phyloP scores from a whole-genome alignment of 2,329 filamentous ascomycete species.

The Macrophomina tecta region DNA sequence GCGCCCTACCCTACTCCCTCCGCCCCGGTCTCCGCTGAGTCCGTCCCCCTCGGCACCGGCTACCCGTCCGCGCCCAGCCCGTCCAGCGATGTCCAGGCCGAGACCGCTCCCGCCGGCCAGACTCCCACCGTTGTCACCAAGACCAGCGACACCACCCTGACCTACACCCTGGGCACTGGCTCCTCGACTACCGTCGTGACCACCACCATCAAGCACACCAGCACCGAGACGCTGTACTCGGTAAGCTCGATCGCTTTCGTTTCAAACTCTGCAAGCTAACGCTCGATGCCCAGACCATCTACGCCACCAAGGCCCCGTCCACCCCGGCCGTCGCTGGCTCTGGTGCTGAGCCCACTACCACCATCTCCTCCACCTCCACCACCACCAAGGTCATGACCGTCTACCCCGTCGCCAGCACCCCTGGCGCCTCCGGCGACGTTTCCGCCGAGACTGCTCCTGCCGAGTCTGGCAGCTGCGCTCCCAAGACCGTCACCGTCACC shows the following conservation, averaged over 20 bases:
- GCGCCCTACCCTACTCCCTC: conserved; percentile 24
- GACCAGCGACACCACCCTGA: conserved; percentile 24
- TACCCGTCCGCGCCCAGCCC: conserved; percentile 19
- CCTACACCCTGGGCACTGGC: conserved; percentile 48
- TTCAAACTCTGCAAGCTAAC: neutral
- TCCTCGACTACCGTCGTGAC: conserved; percentile 54
- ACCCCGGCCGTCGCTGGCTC: conserved; percentile 22
- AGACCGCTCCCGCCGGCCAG: conserved; percentile 28
- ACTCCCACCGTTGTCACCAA: conserved; percentile 23
- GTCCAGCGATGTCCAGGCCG: conserved; percentile 12
- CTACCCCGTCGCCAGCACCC: conserved; percentile 33
- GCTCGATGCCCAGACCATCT: conserved; percentile 20
- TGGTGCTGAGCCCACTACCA: conserved; percentile 35
- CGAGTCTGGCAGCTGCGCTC: conserved; percentile 32
- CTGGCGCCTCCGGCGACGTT: conserved; percentile 21
- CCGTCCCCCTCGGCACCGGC: conserved; percentile 33
- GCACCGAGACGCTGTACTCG: conserved; percentile 38
- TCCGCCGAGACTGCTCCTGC: conserved; percentile 19
- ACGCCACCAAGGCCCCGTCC: conserved; percentile 36
- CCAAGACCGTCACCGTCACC: conserved; percentile 43
- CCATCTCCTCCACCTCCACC: conserved; percentile 42
- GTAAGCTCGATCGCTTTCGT: neutral
- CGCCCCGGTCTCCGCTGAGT: conserved; percentile 27
- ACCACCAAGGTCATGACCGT: conserved; percentile 45
- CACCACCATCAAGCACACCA: conserved; percentile 51